Conservation (phyloP, 257 asterid genomes). For the Vinca minor region DNA sequence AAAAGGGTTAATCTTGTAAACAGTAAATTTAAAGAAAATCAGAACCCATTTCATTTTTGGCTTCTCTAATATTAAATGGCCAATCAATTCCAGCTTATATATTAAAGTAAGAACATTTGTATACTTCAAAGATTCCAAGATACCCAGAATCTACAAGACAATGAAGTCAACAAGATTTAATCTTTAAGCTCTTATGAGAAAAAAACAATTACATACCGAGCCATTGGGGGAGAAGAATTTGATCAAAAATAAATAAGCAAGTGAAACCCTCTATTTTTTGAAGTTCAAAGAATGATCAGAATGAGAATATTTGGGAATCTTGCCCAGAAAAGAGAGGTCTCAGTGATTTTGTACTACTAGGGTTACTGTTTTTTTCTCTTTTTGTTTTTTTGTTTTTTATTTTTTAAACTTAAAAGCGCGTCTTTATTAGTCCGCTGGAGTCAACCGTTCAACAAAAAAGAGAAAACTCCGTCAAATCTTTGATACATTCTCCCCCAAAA, state of each 20-base stretch:
- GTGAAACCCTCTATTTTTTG: background rate
- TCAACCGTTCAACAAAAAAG: too few relatives aligned
- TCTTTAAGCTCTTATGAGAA: slow-evolving; percentile 8
- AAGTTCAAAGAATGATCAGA: background rate
- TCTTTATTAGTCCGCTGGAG: background rate
- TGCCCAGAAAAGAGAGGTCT: slow-evolving; percentile 15
- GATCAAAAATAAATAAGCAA: slow-evolving; percentile 13
- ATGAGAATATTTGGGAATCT: slow-evolving; percentile 5
- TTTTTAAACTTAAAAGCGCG: slow-evolving; percentile 16
- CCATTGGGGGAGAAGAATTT: slow-evolving; percentile 33
- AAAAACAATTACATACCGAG: slow-evolving; percentile 37
- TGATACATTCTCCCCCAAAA: too few relatives aligned
- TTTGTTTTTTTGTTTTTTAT: background rate
- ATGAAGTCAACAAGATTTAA: slow-evolving; percentile 13
- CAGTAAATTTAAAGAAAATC: slow-evolving; percentile 6
- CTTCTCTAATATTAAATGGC: slow-evolving; percentile 12
- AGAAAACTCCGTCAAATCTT: too few relatives aligned
- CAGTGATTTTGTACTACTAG: background rate
- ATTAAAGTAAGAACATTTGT: background rate
- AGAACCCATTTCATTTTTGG: slow-evolving; percentile 22
- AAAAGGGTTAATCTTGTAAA: background rate
- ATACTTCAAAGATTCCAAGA: background rate
- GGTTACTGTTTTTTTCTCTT: too few relatives aligned
- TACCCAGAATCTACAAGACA: background rate
- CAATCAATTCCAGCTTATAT: background rate